Evolutionary conservation across 805 yeast genomes (phyloP), one percentile per base, ranked within the genome.

Genomic region (Cyberlindnera euphorbiae): DNA sequence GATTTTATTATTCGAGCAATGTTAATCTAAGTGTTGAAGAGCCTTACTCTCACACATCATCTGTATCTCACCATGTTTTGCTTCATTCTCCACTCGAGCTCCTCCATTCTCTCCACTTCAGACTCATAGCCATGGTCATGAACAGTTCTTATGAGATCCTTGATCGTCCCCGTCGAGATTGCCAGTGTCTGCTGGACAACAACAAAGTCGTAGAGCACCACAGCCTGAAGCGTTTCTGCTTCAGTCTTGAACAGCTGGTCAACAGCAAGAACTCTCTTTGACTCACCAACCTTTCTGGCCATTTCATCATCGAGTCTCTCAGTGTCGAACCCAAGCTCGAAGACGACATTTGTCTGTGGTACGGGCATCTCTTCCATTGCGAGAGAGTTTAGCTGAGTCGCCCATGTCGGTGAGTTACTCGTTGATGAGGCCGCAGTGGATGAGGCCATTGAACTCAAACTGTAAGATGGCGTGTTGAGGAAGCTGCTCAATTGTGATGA

Each of bases 241-340:
- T 71, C 76, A 24, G 52, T 49, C 21, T 41, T 44, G 35, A 51
- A 46, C 8, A 38, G 30, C 3, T 23, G 27, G 4, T 60, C 49
- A 4, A 58, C 13, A 11, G 38, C 32, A 0, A 45, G 42, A 1
- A 62, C 36, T 8, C 47, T 40, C n/a, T 53, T 53, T 2, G 62
- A 55, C 4, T 39, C 32, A 23, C 50, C 55, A 12, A 62, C 41
- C 17, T 41, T 35, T 24, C 27, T 21, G 3, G 38, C 38, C 28
- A 44, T 30, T 5, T 40, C 42, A 12, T 37, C 30, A 18, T 47
- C 48, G 45, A 52, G 13, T 45, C 34, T 26, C 34, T 40, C 41
- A n/a, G 41, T 38, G 14, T 44, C 45, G 24, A 32, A 39, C 10
- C 48, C 47, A 2, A 51, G 21, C 17, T 51, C 50, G 23, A 51